Conservation (phyloP, 106 monocot species). For the Dendrobium catenatum region DNA sequence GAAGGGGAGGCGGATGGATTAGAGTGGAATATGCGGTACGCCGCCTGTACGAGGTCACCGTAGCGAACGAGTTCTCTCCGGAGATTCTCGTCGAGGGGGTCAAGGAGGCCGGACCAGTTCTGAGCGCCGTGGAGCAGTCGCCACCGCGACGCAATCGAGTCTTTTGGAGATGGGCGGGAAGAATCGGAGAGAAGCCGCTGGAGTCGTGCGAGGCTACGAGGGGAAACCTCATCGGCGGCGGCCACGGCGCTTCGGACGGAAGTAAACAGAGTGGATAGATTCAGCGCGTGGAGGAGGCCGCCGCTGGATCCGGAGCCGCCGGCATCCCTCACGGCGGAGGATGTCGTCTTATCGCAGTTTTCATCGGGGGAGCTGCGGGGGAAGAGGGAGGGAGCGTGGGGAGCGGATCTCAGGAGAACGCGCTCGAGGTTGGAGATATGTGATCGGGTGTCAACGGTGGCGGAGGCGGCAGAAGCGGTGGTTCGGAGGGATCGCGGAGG, state of each 20-base stretch:
- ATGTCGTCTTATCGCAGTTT: not conserved
- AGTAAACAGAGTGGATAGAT: conserved; percentile 33
- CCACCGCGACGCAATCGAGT: conserved; percentile 50
- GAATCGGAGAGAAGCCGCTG: conserved; percentile 49
- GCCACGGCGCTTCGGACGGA: conserved; percentile 7
- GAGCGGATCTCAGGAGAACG: conserved; percentile 24
- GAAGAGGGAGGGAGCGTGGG: conserved; percentile 16
- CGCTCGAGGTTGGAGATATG: conserved; percentile 51
- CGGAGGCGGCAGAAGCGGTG: conserved; percentile 1
- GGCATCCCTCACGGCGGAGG: not conserved
- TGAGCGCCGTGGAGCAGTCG: conserved; percentile 46
- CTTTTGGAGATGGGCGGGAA: conserved; percentile 43
- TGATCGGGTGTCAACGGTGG: conserved; percentile 14
- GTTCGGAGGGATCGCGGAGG: not conserved
- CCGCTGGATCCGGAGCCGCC: conserved; percentile 2
- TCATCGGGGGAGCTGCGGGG: conserved; percentile 11
- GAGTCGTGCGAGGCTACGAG: conserved; percentile 39
- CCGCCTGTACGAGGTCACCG: conserved; percentile 70
- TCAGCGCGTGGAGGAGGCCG: conserved; percentile 26
- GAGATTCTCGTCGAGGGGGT: conserved; percentile 78
- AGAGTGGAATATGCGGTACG: conserved; percentile 48
- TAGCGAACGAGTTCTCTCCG: conserved; percentile 77
- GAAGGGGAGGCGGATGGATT: conserved; percentile 4
- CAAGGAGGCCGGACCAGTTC: conserved; percentile 61
- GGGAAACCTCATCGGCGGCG: conserved; percentile 44